phyloP scores from a whole-genome alignment of 2,329 filamentous ascomycete genomes.

The Phialemoniopsis sp. region DNA sequence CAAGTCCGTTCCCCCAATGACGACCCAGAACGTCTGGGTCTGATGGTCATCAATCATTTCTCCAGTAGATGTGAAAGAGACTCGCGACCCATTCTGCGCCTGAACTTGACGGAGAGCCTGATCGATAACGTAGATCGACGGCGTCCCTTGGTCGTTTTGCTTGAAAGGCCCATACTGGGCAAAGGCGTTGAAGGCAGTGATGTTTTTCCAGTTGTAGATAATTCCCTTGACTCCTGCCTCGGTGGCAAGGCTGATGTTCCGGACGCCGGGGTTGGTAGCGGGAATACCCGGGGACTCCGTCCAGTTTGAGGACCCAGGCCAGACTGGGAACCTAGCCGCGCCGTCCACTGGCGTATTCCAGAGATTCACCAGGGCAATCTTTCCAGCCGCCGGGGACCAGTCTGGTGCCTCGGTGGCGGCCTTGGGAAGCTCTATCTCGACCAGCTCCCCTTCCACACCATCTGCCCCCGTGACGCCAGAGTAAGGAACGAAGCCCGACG shows the following conservation, averaged over 20 bases:
- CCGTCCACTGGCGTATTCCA: neutral
- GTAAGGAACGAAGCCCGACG: neutral
- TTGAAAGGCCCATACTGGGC: constrained; percentile 3
- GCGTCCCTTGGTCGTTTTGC: neutral
- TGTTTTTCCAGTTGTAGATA: constrained; percentile 2
- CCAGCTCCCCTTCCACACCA: neutral
- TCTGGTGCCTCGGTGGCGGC: neutral
- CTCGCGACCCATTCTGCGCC: neutral
- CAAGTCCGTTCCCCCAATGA: neutral
- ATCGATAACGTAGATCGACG: neutral
- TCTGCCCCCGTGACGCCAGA: neutral
- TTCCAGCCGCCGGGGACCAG: neutral
- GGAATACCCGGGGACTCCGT: neutral
- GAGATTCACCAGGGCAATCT: constrained; percentile 1
- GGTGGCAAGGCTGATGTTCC: neutral
- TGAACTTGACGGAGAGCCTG: neutral
- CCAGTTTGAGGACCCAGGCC: neutral
- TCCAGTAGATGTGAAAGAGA: neutral
- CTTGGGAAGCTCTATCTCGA: neutral
- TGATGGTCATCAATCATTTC: neutral
- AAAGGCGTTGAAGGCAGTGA: neutral
- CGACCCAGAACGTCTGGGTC: constrained; percentile 1
- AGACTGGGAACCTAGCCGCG: neutral
- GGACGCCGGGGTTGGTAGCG: neutral
- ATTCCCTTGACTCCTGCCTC: neutral